Base-by-base conservation (phyloP, 441 rosid species). In the Erodium trifolium region DNA sequence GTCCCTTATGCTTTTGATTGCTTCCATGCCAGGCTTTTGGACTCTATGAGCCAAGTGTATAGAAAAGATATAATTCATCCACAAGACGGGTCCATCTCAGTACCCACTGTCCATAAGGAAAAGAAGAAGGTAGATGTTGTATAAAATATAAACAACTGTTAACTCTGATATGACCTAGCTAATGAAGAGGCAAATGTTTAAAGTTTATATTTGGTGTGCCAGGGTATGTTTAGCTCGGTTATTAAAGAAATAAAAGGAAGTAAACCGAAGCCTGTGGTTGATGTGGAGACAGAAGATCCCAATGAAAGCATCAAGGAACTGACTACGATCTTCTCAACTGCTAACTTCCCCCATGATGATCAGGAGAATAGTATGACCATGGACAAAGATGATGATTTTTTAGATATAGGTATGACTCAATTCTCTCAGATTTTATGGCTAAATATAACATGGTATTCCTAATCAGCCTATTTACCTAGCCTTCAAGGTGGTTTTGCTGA, bases 211-310 rank as follows among this genome's bases (percentile, higher is more conserved):
- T 75, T 74, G 67, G 70, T 45, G 45, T 80, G 39, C 8, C 67
- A 90, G 99, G 89, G 99, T 53, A 76, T 93, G 67, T 93, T 93
- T 78, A 84, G 95, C 76, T 89, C 92, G 13, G 88, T 92, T 17
- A 83, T 91, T 74, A 86, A 80, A 76, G 88, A 84, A 41, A 72
- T 83, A 5, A 79, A 75, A 73, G 81, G 89, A 71, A 78, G 80
- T 63, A 91, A 86, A 81, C 45, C 82, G 0, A 89, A 91, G 82
- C 88, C 76, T 10, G 73, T 65, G 51, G 72, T 70, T 31, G 92
- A 85, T 29, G 29, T 72, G 59, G 91, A 91, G 77, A 78, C 86
- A 68, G 97, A 88, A 73, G 92, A 83, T 75, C 72, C 84, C 12
- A 84, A 51, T 65, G 97, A 88, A 76, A 87, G 87, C 31, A 78